These are phyloP conservation scores for Xylariaceae sp. DNA, from an alignment of 2,329 filamentous ascomycete species.

Conservation along the genomic window DNA sequence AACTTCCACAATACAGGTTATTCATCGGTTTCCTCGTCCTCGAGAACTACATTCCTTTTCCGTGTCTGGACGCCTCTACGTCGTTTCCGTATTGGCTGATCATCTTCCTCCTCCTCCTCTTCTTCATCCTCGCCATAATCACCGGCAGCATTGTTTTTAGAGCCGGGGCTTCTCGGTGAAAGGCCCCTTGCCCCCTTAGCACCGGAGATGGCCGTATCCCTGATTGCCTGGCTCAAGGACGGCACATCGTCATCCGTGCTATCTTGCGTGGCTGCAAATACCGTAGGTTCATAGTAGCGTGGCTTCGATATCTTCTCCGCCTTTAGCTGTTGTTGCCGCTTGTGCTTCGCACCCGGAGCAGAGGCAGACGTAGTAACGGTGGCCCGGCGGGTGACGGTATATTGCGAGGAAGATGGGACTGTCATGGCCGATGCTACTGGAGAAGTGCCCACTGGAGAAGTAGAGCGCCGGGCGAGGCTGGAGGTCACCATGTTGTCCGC, in stretches of 20 bases:
- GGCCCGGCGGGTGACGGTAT: conserved; percentile 8
- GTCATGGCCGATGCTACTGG: conserved; percentile 24
- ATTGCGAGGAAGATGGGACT: conserved; percentile 18
- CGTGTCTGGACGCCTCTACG: conserved; percentile 5
- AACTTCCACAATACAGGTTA: conserved; percentile 3
- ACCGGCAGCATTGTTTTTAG: too few species aligned
- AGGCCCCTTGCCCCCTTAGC: too few species aligned
- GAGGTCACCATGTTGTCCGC: conserved; percentile 29
- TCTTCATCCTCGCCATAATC: conserved; percentile 2
- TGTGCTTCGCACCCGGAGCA: too few species aligned
- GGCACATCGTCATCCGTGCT: conserved; percentile 24
- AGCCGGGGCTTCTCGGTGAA: too few species aligned
- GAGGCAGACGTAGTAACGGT: too few species aligned
- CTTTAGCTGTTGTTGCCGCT: too few species aligned
- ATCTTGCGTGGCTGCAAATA: conserved; percentile 20
- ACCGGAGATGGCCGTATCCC: conserved; percentile 6
- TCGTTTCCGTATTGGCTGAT: conserved; percentile 1
- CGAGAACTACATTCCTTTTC: conserved; percentile 9
- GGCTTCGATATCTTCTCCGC: conserved; percentile 11
- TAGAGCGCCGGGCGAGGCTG: conserved; percentile 25
- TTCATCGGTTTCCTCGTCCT: conserved; percentile 18
- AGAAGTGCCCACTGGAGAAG: conserved; percentile 15
- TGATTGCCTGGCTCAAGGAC: conserved; percentile 28
- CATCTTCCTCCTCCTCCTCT: conserved; percentile 8
- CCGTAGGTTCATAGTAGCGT: conserved; percentile 22